Conservation (phyloP, 129 eudicot species). For the Centrapalus pauciflorus region DNA sequence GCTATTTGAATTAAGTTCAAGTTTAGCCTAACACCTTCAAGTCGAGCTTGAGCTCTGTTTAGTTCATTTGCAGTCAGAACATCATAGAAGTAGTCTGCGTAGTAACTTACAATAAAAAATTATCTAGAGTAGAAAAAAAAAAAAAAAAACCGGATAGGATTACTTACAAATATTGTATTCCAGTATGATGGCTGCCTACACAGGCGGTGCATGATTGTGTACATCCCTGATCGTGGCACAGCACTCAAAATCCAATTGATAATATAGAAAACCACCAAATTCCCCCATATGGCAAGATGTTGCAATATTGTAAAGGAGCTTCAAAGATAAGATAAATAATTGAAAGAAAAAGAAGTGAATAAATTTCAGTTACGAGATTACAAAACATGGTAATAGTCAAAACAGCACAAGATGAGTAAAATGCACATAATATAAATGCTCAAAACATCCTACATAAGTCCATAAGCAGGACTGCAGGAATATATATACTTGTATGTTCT, state of each 20-base stretch:
- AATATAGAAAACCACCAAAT: constrained; percentile 64
- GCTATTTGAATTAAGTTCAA: too few species aligned
- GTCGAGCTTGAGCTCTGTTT: too few species aligned
- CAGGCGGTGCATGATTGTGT: constrained; percentile 91
- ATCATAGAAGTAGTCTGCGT: too few species aligned
- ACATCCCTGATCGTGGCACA: constrained; percentile 83
- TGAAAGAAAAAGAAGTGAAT: background rate
- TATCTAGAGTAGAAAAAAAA: background rate
- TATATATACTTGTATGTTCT: too few species aligned
- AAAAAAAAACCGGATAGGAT: background rate
- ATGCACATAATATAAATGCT: background rate
- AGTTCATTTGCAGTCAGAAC: too few species aligned
- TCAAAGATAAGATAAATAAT: constrained; percentile 21
- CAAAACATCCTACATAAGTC: too few species aligned
- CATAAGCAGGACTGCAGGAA: too few species aligned
- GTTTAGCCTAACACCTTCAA: too few species aligned
- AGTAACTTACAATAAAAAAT: background rate
- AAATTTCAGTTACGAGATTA: background rate
- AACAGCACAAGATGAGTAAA: background rate
- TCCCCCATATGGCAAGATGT: constrained; percentile 96
- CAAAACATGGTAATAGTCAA: background rate
- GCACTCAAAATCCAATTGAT: constrained; percentile 91
- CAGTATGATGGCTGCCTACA: constrained; percentile 90
- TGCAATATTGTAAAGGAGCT: constrained; percentile 92
- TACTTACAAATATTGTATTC: constrained; percentile 89